Evolutionary conservation across 2,329 filamentous ascomycete genomes (phyloP), one percentile per base, ranked within the genome.

Genomic region (Xylaria hypoxylon): DNA sequence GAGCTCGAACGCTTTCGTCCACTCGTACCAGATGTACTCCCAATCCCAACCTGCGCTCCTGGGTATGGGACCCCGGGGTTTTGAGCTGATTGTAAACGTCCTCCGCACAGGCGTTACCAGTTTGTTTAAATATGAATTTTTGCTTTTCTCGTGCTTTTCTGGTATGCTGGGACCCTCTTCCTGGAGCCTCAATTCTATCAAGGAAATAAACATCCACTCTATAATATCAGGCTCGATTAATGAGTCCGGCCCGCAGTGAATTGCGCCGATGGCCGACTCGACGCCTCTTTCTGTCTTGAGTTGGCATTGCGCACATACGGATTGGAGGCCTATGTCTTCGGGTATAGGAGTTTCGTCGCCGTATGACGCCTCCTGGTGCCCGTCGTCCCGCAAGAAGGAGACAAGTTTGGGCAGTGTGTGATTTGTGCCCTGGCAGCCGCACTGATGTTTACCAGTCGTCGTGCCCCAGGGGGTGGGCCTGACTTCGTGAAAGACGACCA

Each of bases 1-100:
- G 11, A 57, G 26, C 62, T 68, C 61, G 48, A 65, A 65, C 3
- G 62, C 58, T 15, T 55, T 64, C 2, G 47, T 24, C 35, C 48
- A 65, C 40, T 63, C 64, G 33, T 42, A 15, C 65, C 65, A 68
- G 22, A 62, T 55, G 60, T 63, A 28, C 0, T 56, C 55, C 59
- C 59, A 67, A n/a, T 67, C 40, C 53, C 53, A 64, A 5, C 11
- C n/a, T n/a, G n/a, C 22, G 35, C 35, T 38, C 19, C 17, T 7
- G n/a, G 7, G 17, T 7, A 2, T 6, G 15, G 48, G 22, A 8
- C 5, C 4, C 13, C 35, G 35, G 35, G 35, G 15, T 15, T 15
- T 15, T 10, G 11, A 38, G 35, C 35, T 38, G 11, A 15, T 26
- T 11, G 22, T 13, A 2, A 22, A 15, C 1, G 45, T 17, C 2